These are phyloP conservation scores for Apodospora peruviana DNA, from an alignment of 495 filamentous ascomycete genomes.

Conservation along the genomic window DNA sequence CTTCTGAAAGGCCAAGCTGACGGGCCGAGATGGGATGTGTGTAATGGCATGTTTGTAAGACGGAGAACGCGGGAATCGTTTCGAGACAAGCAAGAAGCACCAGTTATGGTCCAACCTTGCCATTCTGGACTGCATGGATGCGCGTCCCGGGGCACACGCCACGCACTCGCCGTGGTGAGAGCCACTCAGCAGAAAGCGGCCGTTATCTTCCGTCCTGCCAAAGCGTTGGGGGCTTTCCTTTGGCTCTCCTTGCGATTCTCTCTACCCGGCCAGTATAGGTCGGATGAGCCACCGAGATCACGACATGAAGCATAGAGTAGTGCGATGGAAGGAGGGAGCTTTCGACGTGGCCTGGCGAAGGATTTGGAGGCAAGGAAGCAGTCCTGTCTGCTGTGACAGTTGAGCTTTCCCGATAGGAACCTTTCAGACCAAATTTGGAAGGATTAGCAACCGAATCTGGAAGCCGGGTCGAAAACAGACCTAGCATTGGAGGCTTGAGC, in stretches of 20 bases:
- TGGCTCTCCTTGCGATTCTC: conserved; percentile 7
- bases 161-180: conserved; percentile 4
- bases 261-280: conserved; percentile 4
- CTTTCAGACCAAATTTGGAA: conserved; percentile 20
- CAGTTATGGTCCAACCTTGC: not conserved
- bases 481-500: conserved; percentile 21
- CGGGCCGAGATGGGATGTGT: conserved; percentile 17
- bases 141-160: conserved; percentile 5
- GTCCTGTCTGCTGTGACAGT: conserved; percentile 16
- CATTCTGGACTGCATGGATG: not conserved
- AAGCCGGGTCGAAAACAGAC: conserved; percentile 14
- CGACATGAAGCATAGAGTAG: conserved; percentile 12
- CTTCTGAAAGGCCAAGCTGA: conserved; percentile 8
- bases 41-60: conserved; percentile 27
- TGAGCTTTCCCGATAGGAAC: conserved; percentile 15
- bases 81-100: conserved; percentile 16
- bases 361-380: conserved; percentile 12
- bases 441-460: conserved; percentile 28
- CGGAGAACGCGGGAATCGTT: conserved; percentile 16
- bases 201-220: no score
- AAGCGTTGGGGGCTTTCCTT: no score
- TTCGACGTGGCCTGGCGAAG: conserved; percentile 8
- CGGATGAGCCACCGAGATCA: conserved; percentile 11
- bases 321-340: conserved; percentile 12
- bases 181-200: no score